Conservation (phyloP, 1,284 basidiomycete genomes). For the Apiotrichum mycotoxinovorans region DNA sequence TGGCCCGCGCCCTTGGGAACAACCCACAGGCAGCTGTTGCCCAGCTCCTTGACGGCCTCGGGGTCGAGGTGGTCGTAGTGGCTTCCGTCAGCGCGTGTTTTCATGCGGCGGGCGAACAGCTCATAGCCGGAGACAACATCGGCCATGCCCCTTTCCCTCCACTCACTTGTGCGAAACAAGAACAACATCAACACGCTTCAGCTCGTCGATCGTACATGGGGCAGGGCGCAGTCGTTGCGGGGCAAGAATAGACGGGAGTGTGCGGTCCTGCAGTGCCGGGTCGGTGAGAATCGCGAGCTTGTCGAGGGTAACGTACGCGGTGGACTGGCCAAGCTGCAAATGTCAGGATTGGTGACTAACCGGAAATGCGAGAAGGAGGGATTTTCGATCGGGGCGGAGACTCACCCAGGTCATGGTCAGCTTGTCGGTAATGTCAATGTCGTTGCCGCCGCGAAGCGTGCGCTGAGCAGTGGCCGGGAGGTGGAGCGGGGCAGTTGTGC, state of each 20-base stretch:
- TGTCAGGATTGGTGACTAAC: not conserved
- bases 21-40: slow-evolving; percentile 46
- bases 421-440: slow-evolving; percentile 44
- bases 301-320: slow-evolving; percentile 52
- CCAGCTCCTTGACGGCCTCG: slow-evolving; percentile 42
- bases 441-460: slow-evolving; percentile 23
- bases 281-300: slow-evolving; percentile 54
- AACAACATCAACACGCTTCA: slow-evolving; percentile 51
- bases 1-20: slow-evolving; percentile 43
- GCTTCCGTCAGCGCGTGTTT: slow-evolving; percentile 19
- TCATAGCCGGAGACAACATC: accelerated
- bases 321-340: slow-evolving; percentile 50
- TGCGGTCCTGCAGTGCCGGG: slow-evolving; percentile 52
- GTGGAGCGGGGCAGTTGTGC: not conserved
- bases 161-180: slow-evolving; percentile 53
- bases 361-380: no score
- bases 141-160: accelerated
- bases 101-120: no score
- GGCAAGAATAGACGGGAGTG: slow-evolving; percentile 47
- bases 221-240: slow-evolving; percentile 50
- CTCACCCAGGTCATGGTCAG: slow-evolving; percentile 45
- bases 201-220: slow-evolving; percentile 49
- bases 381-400: slow-evolving; percentile 1
- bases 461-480: slow-evolving; percentile 4
- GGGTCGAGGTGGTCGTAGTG: slow-evolving; percentile 50